phyloP scores from a whole-genome alignment of 129 eudicot species.

The Silybum marianum region DNA sequence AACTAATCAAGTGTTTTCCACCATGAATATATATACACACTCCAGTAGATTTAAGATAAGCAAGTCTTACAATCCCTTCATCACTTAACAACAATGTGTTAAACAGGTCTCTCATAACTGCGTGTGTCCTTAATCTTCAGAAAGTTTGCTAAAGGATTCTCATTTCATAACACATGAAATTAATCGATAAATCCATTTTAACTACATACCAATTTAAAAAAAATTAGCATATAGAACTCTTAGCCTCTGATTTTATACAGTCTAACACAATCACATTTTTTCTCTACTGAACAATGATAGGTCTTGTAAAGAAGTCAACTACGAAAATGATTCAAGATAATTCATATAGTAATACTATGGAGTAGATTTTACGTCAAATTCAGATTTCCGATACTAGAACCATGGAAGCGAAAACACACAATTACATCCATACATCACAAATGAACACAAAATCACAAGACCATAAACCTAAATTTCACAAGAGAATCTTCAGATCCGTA shows the following conservation, averaged over 20 bases:
- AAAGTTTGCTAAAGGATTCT: not conserved
- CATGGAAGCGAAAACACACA: constrained; percentile 4
- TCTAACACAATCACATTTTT: not conserved
- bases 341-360: not conserved
- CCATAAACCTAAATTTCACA: constrained; percentile 7
- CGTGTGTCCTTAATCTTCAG: not conserved
- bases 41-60: not conserved
- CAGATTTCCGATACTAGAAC: constrained; percentile 7
- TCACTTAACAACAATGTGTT: not conserved
- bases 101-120: constrained; percentile 1
- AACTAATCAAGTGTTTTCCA: too few species aligned
- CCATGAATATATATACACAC: too few species aligned
- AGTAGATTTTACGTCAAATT: not conserved
- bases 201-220: not conserved
- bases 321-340: not conserved
- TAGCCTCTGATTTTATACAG: not conserved
- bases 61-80: not conserved
- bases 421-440: constrained; percentile 9
- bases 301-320: not conserved
- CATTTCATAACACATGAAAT: not conserved
- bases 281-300: not conserved
- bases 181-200: not conserved
- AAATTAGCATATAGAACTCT: constrained; percentile 4
- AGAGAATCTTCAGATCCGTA: constrained; percentile 26
- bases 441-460: not conserved